Evolutionary conservation across 1,284 basidiomycete genomes (phyloP), one percentile per base, ranked within the genome.

Genomic region (Cystobasidiaceae sp.): DNA sequence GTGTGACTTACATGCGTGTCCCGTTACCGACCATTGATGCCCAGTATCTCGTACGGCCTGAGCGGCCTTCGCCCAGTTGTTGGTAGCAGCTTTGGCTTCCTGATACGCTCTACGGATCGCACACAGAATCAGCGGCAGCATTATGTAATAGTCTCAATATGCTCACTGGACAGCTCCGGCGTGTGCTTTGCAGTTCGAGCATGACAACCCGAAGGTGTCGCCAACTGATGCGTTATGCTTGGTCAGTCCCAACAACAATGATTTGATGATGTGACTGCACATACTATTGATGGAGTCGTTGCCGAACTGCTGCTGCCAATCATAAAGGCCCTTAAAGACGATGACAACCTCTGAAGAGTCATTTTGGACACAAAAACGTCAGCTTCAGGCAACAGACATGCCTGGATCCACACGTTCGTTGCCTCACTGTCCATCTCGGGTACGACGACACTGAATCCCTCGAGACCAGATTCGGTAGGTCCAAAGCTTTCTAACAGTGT

Each of bases 361-460:
- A 37, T 19, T 4, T 28, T 34, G 13, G 33, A 34, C 19, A 4
- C 23, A 48, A 4, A 1, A 17, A 33, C 2, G 4, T 1, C 32
- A 30, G 39, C n/a, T n/a, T n/a, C n/a, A n/a, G n/a, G n/a, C n/a
- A n/a, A 28, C 3, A 15, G 43, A 70, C 21, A 8, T 68, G 66
- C 48, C 58, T 66, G 66, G 69, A 66, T 68, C n/a, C n/a, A n/a
- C n/a, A n/a, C n/a, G n/a, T n/a, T n/a, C n/a, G n/a, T n/a, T n/a
- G 34, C 71, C 68, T 65, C 45, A 60, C 72, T 73, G 69, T 73
- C 72, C 72, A 73, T 73, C 61, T 72, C 71, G 13, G 72, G 71
- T n/a, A 73, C 65, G 25, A 69, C 49, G 17, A 66, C 71, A 3
- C 51, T 59, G 51, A 67, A 71, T 4, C 72, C 72, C 19, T 61